A percentile compares a stretch with the other conserved stretches of the same genome.
Evolutionary conservation across 768 basidiomycete genomes (phyloP).

Genomic region (Pulveroboletus sp.): DNA sequence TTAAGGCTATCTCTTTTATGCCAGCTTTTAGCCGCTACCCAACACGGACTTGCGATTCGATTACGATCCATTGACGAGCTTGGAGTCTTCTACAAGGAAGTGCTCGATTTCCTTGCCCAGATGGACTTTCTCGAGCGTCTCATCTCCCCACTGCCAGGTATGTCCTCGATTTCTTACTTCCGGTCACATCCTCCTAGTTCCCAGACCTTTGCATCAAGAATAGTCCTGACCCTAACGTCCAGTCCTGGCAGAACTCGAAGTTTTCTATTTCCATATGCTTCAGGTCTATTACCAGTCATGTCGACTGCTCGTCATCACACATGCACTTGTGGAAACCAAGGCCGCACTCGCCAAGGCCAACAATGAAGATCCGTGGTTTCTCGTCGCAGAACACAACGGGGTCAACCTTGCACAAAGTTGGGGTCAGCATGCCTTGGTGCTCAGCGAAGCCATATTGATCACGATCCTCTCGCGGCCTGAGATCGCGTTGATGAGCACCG

Average conservation of each 20-base stretch:
- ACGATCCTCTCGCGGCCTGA: slow-evolving; percentile 33
- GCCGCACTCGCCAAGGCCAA: slow-evolving; percentile 17
- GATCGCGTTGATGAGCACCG: slow-evolving; percentile 34
- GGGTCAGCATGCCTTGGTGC: slow-evolving; percentile 37
- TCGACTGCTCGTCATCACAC: slow-evolving; percentile 37
- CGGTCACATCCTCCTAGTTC: not conserved
- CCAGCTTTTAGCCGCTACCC: slow-evolving; percentile 34
- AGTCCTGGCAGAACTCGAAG: slow-evolving; percentile 43
- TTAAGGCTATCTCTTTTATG: slow-evolving; percentile 36
- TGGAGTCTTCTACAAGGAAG: slow-evolving; percentile 33
- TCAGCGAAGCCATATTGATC: slow-evolving; percentile 38
- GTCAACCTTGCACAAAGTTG: slow-evolving; percentile 33
- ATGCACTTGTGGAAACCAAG: slow-evolving; percentile 31
- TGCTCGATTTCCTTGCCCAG: slow-evolving; percentile 29
- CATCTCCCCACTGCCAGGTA: slow-evolving; percentile 38
- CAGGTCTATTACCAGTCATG: slow-evolving; percentile 39
- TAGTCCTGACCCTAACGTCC: slow-evolving; percentile 22
- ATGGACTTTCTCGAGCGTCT: slow-evolving; percentile 38
- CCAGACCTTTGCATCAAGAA: not conserved
- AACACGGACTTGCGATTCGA: slow-evolving; percentile 31
- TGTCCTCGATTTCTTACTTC: slow-evolving; percentile 5
- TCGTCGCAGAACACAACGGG: slow-evolving; percentile 31
- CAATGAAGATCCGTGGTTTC: slow-evolving; percentile 29
- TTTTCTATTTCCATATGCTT: slow-evolving; percentile 41
- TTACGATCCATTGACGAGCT: slow-evolving; percentile 27